Base-by-base conservation (phyloP, 2,329 filamentous ascomycete species). In the Aspergillus carbonarius region DNA sequence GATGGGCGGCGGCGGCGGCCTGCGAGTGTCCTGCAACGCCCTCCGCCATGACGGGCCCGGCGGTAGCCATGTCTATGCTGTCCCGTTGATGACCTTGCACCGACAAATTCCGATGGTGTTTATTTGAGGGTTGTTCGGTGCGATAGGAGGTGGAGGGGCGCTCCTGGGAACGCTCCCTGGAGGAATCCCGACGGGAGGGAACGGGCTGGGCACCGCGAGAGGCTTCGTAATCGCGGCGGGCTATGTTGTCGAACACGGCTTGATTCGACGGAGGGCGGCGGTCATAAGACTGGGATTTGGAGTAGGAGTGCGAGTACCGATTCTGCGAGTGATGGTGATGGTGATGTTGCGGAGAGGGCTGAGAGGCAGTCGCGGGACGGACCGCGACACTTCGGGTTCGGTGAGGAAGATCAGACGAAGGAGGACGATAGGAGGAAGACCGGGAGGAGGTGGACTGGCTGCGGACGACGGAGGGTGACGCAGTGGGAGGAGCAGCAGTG, bases 141-240 rank as follows among this genome's bases (percentile, higher is more conserved):
- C 82, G 83, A 66, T 81, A 75, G 51, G 76, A 71, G 30, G 76
- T 71, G 20, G 73, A 71, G 57, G 73, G 69, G 57, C 73, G 72
- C 65, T 78, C 74, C 60, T 71, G 73, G 60, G 68, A 81, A 60
- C 82, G 81, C 69, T 91, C 88, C 72, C 82, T 83, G 68, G 86
- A 89, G 60, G 85, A 82, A 78, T 83, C 87, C 77, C 86, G 83
- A 55, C 84, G 86, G 76, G 81, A 82, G 66, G 78, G 74, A 54
- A 76, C 66, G 37, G 85, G 79, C 55, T 83, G 80, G 68, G 85
- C 83, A 78, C 90, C 75, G 79, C 88, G 88, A 68, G 83, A 81
- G 68, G 87, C 83, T 77, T 93, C 91, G 80, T 87, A 88, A 76
- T 95, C 90, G 74, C 88, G 82, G 69, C 88, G 86, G 57, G 82